phyloP scores from a whole-genome alignment of 306 rosid species.

The Chamaecrista fasciculata region DNA sequence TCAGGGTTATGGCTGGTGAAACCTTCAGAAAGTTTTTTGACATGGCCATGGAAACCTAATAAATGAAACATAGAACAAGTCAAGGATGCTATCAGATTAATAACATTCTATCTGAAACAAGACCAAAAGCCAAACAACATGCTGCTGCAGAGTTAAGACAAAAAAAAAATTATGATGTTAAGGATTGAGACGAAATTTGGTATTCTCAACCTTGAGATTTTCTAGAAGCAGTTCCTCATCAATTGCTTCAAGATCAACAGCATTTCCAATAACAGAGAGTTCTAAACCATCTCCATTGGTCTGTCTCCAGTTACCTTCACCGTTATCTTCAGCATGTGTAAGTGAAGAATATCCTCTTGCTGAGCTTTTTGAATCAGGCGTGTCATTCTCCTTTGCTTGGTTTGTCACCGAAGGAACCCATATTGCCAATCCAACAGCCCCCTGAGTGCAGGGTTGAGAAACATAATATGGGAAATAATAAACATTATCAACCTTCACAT shows the following conservation, averaged over 20 bases:
- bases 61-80: constrained; percentile 26
- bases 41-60: constrained; percentile 83
- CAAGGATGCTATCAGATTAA: not conserved
- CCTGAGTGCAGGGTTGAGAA: constrained; percentile 47
- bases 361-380: constrained; percentile 49
- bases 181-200: constrained; percentile 13
- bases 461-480: not conserved
- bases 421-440: constrained; percentile 99
- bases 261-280: constrained; percentile 53
- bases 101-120: not conserved
- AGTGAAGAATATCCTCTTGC: constrained; percentile 68
- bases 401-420: constrained; percentile 98
- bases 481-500: constrained; percentile 7
- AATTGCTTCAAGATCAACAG: constrained; percentile 45
- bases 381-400: constrained; percentile 64
- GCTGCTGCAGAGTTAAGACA: constrained; percentile 10
- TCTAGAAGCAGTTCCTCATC: constrained; percentile 72
- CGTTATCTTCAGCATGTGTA: constrained; percentile 52
- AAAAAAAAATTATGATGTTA: constrained; percentile 5
- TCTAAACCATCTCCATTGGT: constrained; percentile 50
- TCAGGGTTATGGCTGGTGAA: constrained; percentile 44
- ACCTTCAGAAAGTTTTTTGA: constrained; percentile 69
- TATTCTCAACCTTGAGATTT: constrained; percentile 59
- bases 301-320: constrained; percentile 45
- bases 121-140: not conserved